Evolutionary conservation across 2,329 filamentous ascomycete species (phyloP).

Genomic region (Mycosphaerella arachidis): DNA sequence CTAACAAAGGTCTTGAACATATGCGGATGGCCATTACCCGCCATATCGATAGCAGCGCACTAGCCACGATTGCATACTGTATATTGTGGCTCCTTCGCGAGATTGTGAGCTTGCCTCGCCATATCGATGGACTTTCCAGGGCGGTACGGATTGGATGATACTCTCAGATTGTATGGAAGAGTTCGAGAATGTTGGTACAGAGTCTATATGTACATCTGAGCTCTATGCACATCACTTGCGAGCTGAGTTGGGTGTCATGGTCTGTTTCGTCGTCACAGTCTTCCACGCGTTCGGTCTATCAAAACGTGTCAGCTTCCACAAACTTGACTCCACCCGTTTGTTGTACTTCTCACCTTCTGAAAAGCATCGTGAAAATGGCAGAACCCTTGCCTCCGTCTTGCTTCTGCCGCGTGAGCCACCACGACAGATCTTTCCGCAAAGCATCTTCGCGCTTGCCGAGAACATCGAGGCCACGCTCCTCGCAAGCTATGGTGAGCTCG

Average conservation of each 20-base stretch:
- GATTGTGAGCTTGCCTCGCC: no score
- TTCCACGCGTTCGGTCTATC: slow-evolving; percentile 15
- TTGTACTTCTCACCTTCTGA: slow-evolving; percentile 30
- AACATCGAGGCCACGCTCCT: slow-evolving; percentile 34
- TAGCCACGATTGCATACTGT: no score
- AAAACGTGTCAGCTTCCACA: slow-evolving; percentile 17
- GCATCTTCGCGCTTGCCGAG: slow-evolving; percentile 25
- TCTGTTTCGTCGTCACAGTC: neutral
- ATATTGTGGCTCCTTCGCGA: no score
- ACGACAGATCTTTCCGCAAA: slow-evolving; percentile 30
- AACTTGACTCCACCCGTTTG: slow-evolving; percentile 17
- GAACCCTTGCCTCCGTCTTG: slow-evolving; percentile 33
- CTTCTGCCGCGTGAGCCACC: slow-evolving; percentile 39
- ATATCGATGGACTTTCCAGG: no score
- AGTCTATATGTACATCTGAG: neutral
- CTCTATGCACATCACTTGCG: neutral
- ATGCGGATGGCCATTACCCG: no score
- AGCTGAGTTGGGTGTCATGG: neutral
- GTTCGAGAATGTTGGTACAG: neutral
- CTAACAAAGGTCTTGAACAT: no score
- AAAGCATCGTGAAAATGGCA: slow-evolving; percentile 32
- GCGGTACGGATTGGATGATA: no score
- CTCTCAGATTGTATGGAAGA: neutral
- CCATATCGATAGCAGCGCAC: no score
- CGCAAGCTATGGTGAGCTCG: slow-evolving; percentile 36